phyloP scores from a whole-genome alignment of 345 rosid species.

The Kandelia obovata region DNA sequence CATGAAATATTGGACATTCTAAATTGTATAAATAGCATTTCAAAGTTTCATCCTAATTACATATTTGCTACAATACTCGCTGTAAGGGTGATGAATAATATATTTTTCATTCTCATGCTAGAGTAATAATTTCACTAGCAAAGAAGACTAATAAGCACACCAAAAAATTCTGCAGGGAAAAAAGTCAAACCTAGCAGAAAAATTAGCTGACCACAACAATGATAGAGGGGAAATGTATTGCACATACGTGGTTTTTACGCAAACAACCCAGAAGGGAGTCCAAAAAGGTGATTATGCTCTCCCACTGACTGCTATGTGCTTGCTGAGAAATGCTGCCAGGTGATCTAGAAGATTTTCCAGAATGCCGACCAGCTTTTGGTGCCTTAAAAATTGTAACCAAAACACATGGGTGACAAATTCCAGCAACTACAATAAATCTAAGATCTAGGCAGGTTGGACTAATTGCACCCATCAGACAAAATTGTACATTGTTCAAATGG shows the following conservation, averaged over 20 bases:
- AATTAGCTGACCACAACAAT: background rate
- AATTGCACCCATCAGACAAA: too few relatives aligned
- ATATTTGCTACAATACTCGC: background rate
- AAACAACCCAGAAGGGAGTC: conserved; percentile 76
- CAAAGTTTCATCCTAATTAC: background rate
- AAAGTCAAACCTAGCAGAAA: background rate
- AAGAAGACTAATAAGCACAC: too few relatives aligned
- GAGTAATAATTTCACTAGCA: background rate
- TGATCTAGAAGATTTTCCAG: conserved; percentile 78
- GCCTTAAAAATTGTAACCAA: conserved; percentile 42
- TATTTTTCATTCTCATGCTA: background rate
- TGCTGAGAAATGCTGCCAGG: conserved; percentile 63
- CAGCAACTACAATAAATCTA: conserved; percentile 1
- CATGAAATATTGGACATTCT: background rate
- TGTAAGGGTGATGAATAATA: background rate
- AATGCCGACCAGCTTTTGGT: conserved; percentile 69
- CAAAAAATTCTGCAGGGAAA: too few relatives aligned
- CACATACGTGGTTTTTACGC: conserved; percentile 78
- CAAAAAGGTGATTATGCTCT: conserved; percentile 82
- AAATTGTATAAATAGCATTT: background rate
- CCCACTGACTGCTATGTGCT: conserved; percentile 72
- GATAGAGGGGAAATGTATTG: background rate
- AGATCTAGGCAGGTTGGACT: too few relatives aligned
- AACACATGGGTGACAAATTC: conserved; percentile 2
- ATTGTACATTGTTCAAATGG: too few relatives aligned